These are phyloP conservation scores for Venturia effusa DNA, from an alignment of 2,329 filamentous ascomycete species.

Conservation along the genomic window DNA sequence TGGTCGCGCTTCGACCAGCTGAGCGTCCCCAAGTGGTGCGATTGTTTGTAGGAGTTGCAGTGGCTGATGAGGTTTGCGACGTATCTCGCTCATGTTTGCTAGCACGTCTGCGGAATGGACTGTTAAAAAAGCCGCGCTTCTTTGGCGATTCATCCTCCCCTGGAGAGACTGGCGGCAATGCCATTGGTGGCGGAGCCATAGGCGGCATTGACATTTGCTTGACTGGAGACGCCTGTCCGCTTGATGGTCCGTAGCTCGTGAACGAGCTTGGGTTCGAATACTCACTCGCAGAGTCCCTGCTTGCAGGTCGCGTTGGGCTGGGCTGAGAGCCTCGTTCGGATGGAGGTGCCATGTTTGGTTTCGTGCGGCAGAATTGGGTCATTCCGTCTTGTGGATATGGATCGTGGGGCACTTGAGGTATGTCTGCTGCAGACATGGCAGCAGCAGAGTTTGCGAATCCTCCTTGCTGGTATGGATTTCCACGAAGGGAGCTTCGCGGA, in stretches of 20 bases:
- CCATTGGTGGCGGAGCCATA: constrained; percentile 24
- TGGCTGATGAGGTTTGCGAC: constrained; percentile 15
- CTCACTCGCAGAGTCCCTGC: constrained; percentile 81
- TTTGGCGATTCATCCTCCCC: constrained; percentile 58
- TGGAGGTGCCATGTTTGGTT: constrained; percentile 58
- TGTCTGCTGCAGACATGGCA: constrained; percentile 36
- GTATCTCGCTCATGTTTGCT: constrained; percentile 62
- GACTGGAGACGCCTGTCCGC: constrained; percentile 60
- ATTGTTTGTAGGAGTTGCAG: constrained; percentile 21
- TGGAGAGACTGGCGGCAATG: constrained; percentile 21
- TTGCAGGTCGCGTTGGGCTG: constrained; percentile 63
- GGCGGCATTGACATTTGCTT: constrained; percentile 41
- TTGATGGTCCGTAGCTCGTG: constrained; percentile 72
- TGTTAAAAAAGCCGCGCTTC: constrained; percentile 80
- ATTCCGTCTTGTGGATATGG: constrained; percentile 92
- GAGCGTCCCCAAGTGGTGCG: constrained; percentile 49
- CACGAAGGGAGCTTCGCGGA: not conserved
- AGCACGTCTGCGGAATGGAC: constrained; percentile 76
- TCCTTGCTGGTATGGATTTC: constrained; percentile 12
- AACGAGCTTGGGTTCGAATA: constrained; percentile 82
- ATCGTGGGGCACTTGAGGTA: constrained; percentile 71
- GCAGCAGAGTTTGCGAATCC: not conserved
- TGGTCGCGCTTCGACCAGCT: constrained; percentile 24
- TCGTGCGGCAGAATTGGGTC: constrained; percentile 89
- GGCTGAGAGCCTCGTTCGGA: constrained; percentile 60